A percentile compares a stretch with the other conserved stretches of the same genome.
phyloP scores from a whole-genome alignment of 108 stramenopile genomes.

The Stephanodiscus minutulus region DNA sequence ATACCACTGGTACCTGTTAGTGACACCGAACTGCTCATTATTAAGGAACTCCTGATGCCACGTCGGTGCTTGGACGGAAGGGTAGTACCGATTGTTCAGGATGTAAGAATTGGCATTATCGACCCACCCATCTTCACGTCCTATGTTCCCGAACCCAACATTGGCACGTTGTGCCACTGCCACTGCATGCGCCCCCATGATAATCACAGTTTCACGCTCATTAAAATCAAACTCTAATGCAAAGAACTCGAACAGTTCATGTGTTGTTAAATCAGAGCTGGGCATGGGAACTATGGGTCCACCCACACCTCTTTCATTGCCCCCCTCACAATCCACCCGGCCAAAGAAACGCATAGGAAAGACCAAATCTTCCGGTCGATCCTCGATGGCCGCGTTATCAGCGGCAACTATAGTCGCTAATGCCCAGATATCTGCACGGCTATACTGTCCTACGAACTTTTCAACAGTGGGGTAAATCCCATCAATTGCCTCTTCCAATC shows the following conservation, averaged over 20 bases:
- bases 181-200: conserved; percentile 59
- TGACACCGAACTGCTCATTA: too few species aligned
- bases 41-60: too few species aligned
- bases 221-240: conserved; percentile 41
- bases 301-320: conserved; percentile 23
- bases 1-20: too few species aligned
- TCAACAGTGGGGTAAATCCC: conserved; percentile 42
- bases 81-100: too few species aligned
- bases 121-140: conserved; percentile 19
- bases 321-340: conserved; percentile 24
- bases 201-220: conserved; percentile 48
- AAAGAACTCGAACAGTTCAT: conserved; percentile 42
- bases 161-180: conserved; percentile 36
- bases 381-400: conserved; percentile 19
- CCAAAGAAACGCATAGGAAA: conserved; percentile 32
- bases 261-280: conserved; percentile 6
- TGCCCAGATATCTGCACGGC: conserved; percentile 62
- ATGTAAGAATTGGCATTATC: too few species aligned
- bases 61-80: too few species aligned
- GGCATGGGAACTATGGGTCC: conserved; percentile 25
- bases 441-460: conserved; percentile 19
- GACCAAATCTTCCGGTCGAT: conserved; percentile 8
- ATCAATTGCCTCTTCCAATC: conserved; percentile 43
- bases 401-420: conserved; percentile 46
- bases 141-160: conserved; percentile 42